phyloP scores from a whole-genome alignment of 768 basidiomycete species.

The Cystobasidium tubakii region DNA sequence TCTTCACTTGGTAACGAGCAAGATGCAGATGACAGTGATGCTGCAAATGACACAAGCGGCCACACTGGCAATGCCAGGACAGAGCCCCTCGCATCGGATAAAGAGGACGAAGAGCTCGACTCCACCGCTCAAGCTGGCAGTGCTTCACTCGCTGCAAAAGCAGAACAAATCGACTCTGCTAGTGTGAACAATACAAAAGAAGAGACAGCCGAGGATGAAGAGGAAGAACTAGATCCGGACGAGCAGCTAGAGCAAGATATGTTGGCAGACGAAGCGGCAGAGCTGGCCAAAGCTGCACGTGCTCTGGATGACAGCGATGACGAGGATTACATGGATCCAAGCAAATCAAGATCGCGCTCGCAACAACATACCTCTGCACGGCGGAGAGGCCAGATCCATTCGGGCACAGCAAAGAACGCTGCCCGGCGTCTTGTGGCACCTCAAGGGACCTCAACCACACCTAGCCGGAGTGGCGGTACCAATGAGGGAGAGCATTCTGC shows the following conservation, averaged over 20 bases:
- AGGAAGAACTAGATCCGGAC: not conserved
- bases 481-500: not conserved
- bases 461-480: not conserved
- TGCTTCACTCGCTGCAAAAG: not conserved
- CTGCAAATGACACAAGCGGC: not conserved
- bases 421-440: not conserved
- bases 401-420: not conserved
- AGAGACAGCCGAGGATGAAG: not conserved
- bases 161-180: not conserved
- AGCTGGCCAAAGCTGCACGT: conserved; percentile 13
- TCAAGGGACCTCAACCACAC: not conserved
- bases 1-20: not conserved
- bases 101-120: not conserved
- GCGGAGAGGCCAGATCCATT: not conserved
- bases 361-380: not conserved
- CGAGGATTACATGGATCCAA: conserved; percentile 5
- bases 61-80: not conserved
- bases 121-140: not conserved
- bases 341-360: not conserved
- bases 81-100: not conserved
- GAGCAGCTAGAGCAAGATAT: conserved; percentile 2
- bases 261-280: conserved; percentile 6
- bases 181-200: not conserved
- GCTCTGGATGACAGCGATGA: conserved; percentile 13
- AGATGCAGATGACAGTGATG: conserved; percentile 3